phyloP scores from a whole-genome alignment of 1,284 basidiomycete genomes.

The Trichosporon sp. region DNA sequence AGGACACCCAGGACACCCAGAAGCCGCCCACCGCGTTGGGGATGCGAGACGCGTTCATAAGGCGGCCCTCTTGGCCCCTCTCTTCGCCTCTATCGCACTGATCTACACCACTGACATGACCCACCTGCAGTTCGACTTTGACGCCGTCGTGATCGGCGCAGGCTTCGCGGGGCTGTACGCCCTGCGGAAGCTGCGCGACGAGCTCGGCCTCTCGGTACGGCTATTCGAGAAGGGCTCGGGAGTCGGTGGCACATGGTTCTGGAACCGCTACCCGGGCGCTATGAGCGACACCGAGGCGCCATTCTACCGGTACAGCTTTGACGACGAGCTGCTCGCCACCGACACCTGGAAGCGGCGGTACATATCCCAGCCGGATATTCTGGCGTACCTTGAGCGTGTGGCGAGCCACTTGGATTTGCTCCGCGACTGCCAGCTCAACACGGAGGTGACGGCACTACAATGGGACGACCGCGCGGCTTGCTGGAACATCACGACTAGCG shows the following conservation, averaged over 20 bases:
- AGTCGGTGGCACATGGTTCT: constrained; percentile 16
- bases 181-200: constrained; percentile 8
- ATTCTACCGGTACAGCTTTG: constrained; percentile 25
- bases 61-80: not conserved
- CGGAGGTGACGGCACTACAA: constrained; percentile 4
- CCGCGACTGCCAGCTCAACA: constrained; percentile 24
- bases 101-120: not conserved
- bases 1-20: too few species aligned
- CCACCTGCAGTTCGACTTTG: not conserved
- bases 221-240: constrained; percentile 5
- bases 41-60: not conserved
- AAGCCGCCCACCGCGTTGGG: not conserved
- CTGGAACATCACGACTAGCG: not conserved
- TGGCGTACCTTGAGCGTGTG: constrained; percentile 24
- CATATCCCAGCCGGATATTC: constrained; percentile 27
- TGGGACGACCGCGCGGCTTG: not conserved
- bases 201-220: constrained; percentile 1
- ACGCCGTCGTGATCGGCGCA: constrained; percentile 13
- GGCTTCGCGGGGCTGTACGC: constrained; percentile 12
- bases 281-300: constrained; percentile 30
- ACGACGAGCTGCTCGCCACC: constrained; percentile 10
- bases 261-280: constrained; percentile 24
- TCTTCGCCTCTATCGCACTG: not conserved
- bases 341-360: constrained; percentile 24
- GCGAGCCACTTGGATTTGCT: constrained; percentile 21